These are phyloP conservation scores for Silene latifolia DNA, from an alignment of 148 eudicot species.

Conservation along the genomic window DNA sequence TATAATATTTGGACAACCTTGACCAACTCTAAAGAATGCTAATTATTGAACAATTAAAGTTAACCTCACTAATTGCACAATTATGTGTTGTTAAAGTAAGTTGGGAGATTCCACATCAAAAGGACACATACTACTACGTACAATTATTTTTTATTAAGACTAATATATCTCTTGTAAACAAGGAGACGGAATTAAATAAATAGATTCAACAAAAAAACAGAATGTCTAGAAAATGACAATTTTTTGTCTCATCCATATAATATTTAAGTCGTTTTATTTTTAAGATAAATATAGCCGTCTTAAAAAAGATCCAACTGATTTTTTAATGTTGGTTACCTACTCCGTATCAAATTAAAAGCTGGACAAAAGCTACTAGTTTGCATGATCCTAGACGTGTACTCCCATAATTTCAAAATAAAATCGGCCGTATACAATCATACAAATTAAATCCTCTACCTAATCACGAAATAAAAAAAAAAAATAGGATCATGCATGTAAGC, in stretches of 20 bases:
- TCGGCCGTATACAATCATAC: neutral
- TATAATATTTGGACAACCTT: neutral
- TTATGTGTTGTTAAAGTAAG: neutral
- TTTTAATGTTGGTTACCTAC: too few species aligned
- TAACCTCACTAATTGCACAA: neutral
- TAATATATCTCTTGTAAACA: too few species aligned
- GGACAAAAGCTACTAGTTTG: neutral
- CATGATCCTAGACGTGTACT: neutral
- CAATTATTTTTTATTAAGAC: too few species aligned
- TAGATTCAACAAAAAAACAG: too few species aligned
- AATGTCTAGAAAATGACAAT: too few species aligned
- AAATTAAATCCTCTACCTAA: neutral
- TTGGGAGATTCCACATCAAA: neutral
- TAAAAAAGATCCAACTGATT: too few species aligned
- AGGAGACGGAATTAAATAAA: too few species aligned
- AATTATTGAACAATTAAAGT: neutral
- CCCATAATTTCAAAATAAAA: neutral
- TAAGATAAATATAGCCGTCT: too few species aligned
- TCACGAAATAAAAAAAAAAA: too few species aligned
- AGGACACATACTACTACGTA: neutral
- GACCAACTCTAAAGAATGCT: neutral
- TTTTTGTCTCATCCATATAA: too few species aligned
- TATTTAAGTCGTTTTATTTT: too few species aligned
- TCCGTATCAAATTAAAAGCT: too few species aligned
- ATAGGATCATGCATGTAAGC: neutral